Base-by-base conservation (phyloP, 495 filamentous ascomycete species). In the Penicillium maclennaniae region DNA sequence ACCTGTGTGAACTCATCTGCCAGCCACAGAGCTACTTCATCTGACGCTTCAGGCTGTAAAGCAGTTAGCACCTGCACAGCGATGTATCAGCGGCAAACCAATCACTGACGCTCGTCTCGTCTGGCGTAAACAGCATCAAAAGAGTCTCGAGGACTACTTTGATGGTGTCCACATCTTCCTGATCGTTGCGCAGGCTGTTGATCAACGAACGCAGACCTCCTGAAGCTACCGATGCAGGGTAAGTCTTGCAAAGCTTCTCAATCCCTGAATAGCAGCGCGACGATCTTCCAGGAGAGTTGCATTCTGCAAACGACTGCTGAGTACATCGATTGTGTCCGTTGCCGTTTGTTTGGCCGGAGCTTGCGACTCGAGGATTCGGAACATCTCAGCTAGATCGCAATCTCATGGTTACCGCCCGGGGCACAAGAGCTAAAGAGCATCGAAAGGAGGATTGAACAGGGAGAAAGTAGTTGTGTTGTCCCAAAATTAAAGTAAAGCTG, bases 1-100 rank as follows among this genome's bases (percentile, higher is more conserved):
- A 89, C 88, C 80, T 96, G 91, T 27, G 95, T 97, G 62, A 98
- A 98, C 68, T 97, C 92, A 72, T 98, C 93, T 43, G 93, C 92
- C 49, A 98, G 79, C 92, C 92, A 97, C 6, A 97, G 81, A 25
- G 89, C 88, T 63, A 98, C 95, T 67, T 98, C 93, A 52, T 97
- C 95, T 14, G 91, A 95, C 39, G 93, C 91, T 79, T 98, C 93
- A 45, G 91, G 90, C 85, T 87, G 65, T 44, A 53, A 1, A 45
- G 25, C 20, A 43, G 52, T 77, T 56, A 78, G 71, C 56, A 48
- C 27, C 45, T 19, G 34, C 6, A 42, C 17, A 12, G 8, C 12
- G n/a, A 34, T 14, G 1, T 14, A 10, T 15, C 26, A 14, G 37
- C 45, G 8, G 10, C 37, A 43, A 16, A 23, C 9, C 38, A 31